phyloP scores from a whole-genome alignment of 2,329 filamentous ascomycete species.

The Leptographium wingfieldii region DNA sequence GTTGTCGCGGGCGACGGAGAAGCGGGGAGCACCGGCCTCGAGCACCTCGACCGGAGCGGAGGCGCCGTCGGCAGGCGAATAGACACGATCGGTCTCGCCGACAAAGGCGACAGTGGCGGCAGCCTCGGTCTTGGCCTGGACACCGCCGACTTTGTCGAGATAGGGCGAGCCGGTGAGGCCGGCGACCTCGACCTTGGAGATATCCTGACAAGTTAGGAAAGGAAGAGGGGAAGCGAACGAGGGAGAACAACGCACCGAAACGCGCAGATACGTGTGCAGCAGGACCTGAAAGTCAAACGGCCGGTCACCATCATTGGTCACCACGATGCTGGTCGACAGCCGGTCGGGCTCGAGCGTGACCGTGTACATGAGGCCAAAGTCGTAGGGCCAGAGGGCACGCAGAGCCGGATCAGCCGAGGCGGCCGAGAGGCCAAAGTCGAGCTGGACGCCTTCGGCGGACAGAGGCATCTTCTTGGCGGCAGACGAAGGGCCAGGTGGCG shows the following conservation, averaged over 20 bases:
- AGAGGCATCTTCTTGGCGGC: not conserved
- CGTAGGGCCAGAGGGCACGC: constrained; percentile 66
- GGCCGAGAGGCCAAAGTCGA: constrained; percentile 84
- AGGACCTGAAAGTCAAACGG: constrained; percentile 86
- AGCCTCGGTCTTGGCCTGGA: constrained; percentile 51
- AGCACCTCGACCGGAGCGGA: constrained; percentile 44
- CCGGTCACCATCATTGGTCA: constrained; percentile 74
- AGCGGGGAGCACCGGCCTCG: constrained; percentile 50
- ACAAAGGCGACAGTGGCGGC: constrained; percentile 52
- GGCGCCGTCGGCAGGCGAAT: constrained; percentile 55
- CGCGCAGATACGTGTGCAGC: constrained; percentile 78
- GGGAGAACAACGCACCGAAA: constrained; percentile 47
- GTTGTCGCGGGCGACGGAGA: constrained; percentile 70
- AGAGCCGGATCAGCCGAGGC: constrained; percentile 56
- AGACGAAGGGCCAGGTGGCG: constrained; percentile 16
- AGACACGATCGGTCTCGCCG: constrained; percentile 78
- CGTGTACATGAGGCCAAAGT: constrained; percentile 86
- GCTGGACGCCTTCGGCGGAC: constrained; percentile 52
- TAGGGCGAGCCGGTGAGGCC: constrained; percentile 69
- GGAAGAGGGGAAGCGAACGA: not conserved
- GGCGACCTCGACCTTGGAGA: constrained; percentile 56
- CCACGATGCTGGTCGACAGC: constrained; percentile 69
- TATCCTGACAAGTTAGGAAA: constrained; percentile 48
- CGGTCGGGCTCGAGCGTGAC: constrained; percentile 68
- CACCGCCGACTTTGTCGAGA: constrained; percentile 67